Evolutionary conservation across 1,139 yeast species (phyloP), one percentile per base, ranked within the genome.

Genomic region (Kluyveromyces sp.): DNA sequence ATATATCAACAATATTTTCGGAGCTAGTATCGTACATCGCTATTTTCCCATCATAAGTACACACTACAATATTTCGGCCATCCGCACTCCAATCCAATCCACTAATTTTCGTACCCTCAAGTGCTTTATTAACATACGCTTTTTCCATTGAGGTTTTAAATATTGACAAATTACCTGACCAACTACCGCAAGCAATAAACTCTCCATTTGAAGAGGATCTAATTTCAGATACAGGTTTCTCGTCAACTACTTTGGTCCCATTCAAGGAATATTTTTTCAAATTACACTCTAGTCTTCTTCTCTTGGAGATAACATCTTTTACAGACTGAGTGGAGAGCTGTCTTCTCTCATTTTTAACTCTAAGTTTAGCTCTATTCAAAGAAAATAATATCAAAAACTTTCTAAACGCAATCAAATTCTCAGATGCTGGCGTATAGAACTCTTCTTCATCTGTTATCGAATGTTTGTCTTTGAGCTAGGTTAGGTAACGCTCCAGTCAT

Each of bases 401-500:
- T 45, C 97, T 72, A 0, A 79, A 73, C 1, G 71, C 67, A n/a
- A 74, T 66, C 25, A 89, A 64, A n/a, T 72, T 76, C 4, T 69
- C 67, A 0, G 77, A 64, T 0, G 95, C 96, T 0, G 95, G 95
- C 0, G 96, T 88, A 59, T 81, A 88, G 59, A 84, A 88, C 50
- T 86, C 95, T 49, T 83, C 94, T 26, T 84, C 84, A 3, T 76
- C 83, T 1, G 21, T 2, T 15, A 15, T 15, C 21, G 21, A 15
- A 15, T 15, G 21, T 15, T 15, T 15, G 7, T 49, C 0, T 76
- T 90, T 62, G 97, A 90, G 67, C 72, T 89, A 45, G 97, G 97
- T 41, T n/a, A n/a, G 97, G 97, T 38, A 90, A 89, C 64, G 95
- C 97, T 3, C 96, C 97, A 21, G 81, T 88, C 55, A 82, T 89